Evolutionary conservation across 1,284 basidiomycete genomes (phyloP).

Genomic region (Cutaneotrichosporon curvatum): DNA sequence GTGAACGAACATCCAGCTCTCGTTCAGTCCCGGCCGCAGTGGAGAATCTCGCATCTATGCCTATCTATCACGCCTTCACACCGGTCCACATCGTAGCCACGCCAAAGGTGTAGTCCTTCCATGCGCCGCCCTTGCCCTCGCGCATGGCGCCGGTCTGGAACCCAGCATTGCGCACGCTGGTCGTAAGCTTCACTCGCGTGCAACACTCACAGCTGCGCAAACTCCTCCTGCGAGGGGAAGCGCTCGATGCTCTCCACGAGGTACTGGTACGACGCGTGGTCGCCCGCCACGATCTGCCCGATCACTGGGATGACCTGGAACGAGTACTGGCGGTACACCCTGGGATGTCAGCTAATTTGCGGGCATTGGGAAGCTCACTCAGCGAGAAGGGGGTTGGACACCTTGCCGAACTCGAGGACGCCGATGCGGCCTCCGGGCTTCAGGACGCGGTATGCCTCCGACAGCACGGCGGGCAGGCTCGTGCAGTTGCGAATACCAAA

Average conservation of each 20-base stretch:
- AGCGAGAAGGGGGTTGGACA: constrained; percentile 78
- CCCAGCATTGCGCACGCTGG: constrained; percentile 56
- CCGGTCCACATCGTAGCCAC: constrained; percentile 78
- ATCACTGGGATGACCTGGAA: constrained; percentile 92
- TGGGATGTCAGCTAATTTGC: constrained; percentile 38
- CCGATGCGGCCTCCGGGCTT: constrained; percentile 96
- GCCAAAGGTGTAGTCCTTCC: constrained; percentile 78
- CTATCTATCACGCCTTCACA: constrained; percentile 53
- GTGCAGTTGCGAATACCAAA: constrained; percentile 99
- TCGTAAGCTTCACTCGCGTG: neutral
- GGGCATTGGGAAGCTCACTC: constrained; percentile 56
- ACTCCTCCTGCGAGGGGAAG: constrained; percentile 85
- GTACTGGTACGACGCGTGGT: constrained; percentile 94
- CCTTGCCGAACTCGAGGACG: constrained; percentile 93
- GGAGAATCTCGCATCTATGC: no score
- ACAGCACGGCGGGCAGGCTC: constrained; percentile 77
- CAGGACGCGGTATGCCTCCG: constrained; percentile 86
- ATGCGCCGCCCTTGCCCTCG: constrained; percentile 77
- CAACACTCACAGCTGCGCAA: constrained; percentile 65
- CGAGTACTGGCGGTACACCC: constrained; percentile 90
- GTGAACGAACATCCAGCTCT: no score
- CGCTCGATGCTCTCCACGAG: constrained; percentile 94
- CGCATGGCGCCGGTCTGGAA: constrained; percentile 64
- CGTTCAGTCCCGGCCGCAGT: no score
- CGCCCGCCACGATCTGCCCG: constrained; percentile 91